Conservation (phyloP, 2,329 filamentous ascomycete species). For the Teratosphaeria gauchensis region DNA sequence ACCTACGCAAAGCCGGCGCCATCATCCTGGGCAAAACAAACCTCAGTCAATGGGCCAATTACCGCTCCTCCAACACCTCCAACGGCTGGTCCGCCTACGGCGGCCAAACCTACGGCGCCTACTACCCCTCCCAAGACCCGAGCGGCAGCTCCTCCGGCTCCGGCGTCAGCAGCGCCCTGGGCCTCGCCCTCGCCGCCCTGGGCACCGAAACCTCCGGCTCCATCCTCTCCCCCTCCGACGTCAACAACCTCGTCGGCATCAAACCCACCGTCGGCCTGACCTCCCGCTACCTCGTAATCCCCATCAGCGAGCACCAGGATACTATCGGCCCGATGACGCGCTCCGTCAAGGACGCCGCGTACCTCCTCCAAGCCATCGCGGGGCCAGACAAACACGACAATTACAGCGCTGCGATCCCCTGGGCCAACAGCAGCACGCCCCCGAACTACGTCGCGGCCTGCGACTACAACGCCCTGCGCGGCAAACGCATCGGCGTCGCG, state of each 20-base stretch:
- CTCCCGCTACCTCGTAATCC: slow-evolving; percentile 53
- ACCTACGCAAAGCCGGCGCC: slow-evolving; percentile 51
- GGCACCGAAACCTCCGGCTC: slow-evolving; percentile 57
- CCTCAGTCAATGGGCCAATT: slow-evolving; percentile 57
- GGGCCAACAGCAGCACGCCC: slow-evolving; percentile 26
- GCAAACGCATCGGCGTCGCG: slow-evolving; percentile 54
- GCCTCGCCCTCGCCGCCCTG: slow-evolving; percentile 48
- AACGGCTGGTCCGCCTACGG: slow-evolving; percentile 58
- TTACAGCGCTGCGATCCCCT: slow-evolving; percentile 51
- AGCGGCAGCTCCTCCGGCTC: slow-evolving; percentile 53
- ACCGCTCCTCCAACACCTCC: slow-evolving; percentile 45
- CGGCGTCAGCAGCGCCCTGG: slow-evolving; percentile 50
- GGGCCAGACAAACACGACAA: slow-evolving; percentile 46
- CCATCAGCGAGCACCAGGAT: slow-evolving; percentile 50
- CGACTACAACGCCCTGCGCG: slow-evolving; percentile 39
- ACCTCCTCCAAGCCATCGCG: slow-evolving; percentile 49
- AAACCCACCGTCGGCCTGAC: slow-evolving; percentile 59
- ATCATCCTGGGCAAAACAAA: slow-evolving; percentile 59
- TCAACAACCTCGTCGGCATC: slow-evolving; percentile 57
- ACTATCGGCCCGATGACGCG: slow-evolving; percentile 49
- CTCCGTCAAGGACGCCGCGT: slow-evolving; percentile 50
- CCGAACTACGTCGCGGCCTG: slow-evolving; percentile 54
- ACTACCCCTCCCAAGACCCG: slow-evolving; percentile 53
- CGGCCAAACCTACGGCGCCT: slow-evolving; percentile 53
- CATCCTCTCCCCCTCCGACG: slow-evolving; percentile 47